A percentile compares a stretch with the other conserved stretches of the same genome.
phyloP scores from a whole-genome alignment of 768 basidiomycete genomes.

The Russula sp. region DNA sequence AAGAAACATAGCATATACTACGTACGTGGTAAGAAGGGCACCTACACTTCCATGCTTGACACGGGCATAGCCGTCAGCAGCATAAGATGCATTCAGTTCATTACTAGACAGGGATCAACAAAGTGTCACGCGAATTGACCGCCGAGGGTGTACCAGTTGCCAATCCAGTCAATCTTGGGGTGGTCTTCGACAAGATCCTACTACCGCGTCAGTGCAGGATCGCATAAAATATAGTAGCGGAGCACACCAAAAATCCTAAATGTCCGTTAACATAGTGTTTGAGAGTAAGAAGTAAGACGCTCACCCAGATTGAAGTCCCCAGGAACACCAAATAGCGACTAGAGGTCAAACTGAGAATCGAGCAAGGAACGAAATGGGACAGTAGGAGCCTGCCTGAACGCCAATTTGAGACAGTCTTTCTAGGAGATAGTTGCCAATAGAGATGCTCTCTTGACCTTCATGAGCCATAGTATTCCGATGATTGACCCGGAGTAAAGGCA shows the following conservation, averaged over 20 bases:
- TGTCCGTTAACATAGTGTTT: background rate
- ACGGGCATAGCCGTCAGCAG: conserved; percentile 89
- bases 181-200: conserved; percentile 82
- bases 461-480: conserved; percentile 4
- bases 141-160: conserved; percentile 53
- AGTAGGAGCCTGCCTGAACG: conserved; percentile 41
- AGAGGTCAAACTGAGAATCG: conserved; percentile 16
- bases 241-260: conserved; percentile 40
- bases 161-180: conserved; percentile 74
- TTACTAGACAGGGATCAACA: conserved; percentile 42
- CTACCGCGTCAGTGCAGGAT: conserved; percentile 8
- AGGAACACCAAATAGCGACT: conserved; percentile 80
- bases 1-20: background rate
- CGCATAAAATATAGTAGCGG: background rate
- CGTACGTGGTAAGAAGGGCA: conserved; percentile 72
- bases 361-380: background rate
- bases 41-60: conserved; percentile 70
- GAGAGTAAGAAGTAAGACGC: conserved; percentile 5
- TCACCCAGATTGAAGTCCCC: conserved; percentile 78
- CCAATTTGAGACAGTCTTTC: conserved; percentile 55
- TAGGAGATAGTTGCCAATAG: conserved; percentile 54
- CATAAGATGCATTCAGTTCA: conserved; percentile 83
- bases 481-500: background rate
- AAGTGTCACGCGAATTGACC: background rate
- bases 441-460: conserved; percentile 29